A percentile compares a stretch with the other conserved stretches of the same genome.
Conservation (phyloP, 192 early-diverging fungal genomes). For the Spinellus fusiger region DNA sequence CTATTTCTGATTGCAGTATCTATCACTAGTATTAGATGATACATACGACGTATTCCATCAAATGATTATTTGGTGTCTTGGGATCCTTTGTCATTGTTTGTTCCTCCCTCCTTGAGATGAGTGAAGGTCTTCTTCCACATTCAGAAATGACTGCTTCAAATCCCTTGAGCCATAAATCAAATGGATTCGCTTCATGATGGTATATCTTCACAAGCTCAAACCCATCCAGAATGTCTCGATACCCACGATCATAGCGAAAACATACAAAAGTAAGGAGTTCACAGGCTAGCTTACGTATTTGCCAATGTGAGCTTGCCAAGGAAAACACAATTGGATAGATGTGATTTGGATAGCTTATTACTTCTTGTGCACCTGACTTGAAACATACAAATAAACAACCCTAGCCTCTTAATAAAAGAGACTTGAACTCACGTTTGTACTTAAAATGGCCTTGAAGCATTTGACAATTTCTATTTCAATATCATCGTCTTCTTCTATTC, state of each 20-base stretch:
- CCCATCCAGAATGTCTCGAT: slow-evolving; percentile 63
- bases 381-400: background rate
- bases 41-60: slow-evolving; percentile 65
- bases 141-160: slow-evolving; percentile 65
- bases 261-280: slow-evolving; percentile 73
- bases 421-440: slow-evolving; percentile 36
- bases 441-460: slow-evolving; percentile 70
- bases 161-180: slow-evolving; percentile 72
- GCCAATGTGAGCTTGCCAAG: slow-evolving; percentile 65
- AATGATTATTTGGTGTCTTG: slow-evolving; percentile 56
- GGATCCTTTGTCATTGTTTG: slow-evolving; percentile 46
- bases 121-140: slow-evolving; percentile 61
- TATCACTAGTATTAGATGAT: background rate
- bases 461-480: slow-evolving; percentile 77
- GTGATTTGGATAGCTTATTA: slow-evolving; percentile 60
- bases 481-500: slow-evolving; percentile 56
- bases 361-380: slow-evolving; percentile 68
- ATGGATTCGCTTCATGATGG: slow-evolving; percentile 48
- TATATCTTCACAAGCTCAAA: slow-evolving; percentile 67
- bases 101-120: slow-evolving; percentile 59
- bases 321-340: slow-evolving; percentile 71
- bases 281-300: slow-evolving; percentile 62
- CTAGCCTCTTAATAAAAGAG: background rate
- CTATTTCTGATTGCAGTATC: no score
- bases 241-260: slow-evolving; percentile 70